Evolutionary conservation across 495 filamentous ascomycete species (phyloP), one percentile per base, ranked within the genome.

Genomic region (Cercophora scortea): DNA sequence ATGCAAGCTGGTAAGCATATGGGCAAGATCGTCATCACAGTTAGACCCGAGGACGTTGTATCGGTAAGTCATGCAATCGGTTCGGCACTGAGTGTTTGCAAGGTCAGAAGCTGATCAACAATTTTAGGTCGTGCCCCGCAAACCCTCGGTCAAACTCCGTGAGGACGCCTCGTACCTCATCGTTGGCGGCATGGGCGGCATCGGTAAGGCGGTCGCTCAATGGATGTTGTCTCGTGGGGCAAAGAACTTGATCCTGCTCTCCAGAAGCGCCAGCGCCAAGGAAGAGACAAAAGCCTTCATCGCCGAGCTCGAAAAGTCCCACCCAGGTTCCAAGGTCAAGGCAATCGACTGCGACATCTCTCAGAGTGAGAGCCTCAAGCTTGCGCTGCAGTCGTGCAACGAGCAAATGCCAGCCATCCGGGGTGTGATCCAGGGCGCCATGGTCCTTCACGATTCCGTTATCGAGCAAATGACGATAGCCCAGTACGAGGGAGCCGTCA

Each of bases 121-220:
- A 25, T 2, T 25, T 2, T 25, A 25, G 25, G 25, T 25, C 25
- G 25, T 25, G 25, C 25, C 25, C 25, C 25, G 25, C 25, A 25
- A 25, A 5, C 25, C 25, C 5, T 25, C 71, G 11, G 74, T 73
- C 4, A 78, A 77, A 40, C 60, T 77, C 1, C 8, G 6, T 42
- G 25, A 16, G 16, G 35, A 56, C 56, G 60, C 55, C 0, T 68
- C 64, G 2, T 76, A 77, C 44, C 43, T 77, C 0, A 57, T 79
- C 32, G 58, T 65, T 0, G 76, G 76, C 19, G 74, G 73, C 1
- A 47, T 71, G 3, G 68, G 66, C 5, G 74, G 75, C 7, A 50
- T 79, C 13, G 70, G 74, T 7, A 62, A 62, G 1, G 66, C 54
- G 9, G 49, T 77, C 1, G 62, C 64, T 1, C 25, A 54, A 4